A percentile compares a stretch with the other conserved stretches of the same genome.
phyloP scores from a whole-genome alignment of 139 green algal species.

The Pleodorina starrii region DNA sequence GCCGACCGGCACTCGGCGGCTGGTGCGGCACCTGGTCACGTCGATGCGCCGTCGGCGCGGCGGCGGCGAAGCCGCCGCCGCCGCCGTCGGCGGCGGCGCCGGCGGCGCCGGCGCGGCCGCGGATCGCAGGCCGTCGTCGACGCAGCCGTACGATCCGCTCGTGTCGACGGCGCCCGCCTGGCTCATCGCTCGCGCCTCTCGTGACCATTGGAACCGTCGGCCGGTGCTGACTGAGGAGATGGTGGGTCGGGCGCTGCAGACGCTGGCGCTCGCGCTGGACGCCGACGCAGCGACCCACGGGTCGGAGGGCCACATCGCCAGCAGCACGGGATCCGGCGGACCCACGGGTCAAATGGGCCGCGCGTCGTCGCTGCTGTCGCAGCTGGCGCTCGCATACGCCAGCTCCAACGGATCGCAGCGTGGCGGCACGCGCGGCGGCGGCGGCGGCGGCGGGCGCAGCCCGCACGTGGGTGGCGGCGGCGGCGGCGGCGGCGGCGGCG shows the following conservation, averaged over 20 bases:
- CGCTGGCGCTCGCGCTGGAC: not conserved
- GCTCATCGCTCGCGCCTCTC: not conserved
- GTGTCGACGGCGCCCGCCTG: conserved; percentile 7
- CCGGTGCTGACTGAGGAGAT: not conserved
- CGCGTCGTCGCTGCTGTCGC: not conserved
- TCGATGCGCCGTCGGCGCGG: not conserved
- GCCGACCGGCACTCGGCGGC: not conserved
- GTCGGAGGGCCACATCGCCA: not conserved
- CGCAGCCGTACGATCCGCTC: not conserved
- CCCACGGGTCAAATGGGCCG: not conserved
- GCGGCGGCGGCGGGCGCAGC: not conserved
- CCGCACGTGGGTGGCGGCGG: not conserved
- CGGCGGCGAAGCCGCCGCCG: not conserved
- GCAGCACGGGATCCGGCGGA: not conserved
- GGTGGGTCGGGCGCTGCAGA: conserved; percentile 8
- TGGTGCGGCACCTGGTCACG: not conserved
- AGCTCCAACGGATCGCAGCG: not conserved
- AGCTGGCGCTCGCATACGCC: not conserved
- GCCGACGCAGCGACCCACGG: not conserved
- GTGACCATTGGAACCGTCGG: not conserved
- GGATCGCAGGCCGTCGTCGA: no score
- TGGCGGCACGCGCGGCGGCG: not conserved
- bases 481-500: not conserved
- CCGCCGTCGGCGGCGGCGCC: not conserved
- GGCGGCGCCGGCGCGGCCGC: no score